phyloP scores from a whole-genome alignment of 306 rosid genomes.

The Lathyrus tuberosus region DNA sequence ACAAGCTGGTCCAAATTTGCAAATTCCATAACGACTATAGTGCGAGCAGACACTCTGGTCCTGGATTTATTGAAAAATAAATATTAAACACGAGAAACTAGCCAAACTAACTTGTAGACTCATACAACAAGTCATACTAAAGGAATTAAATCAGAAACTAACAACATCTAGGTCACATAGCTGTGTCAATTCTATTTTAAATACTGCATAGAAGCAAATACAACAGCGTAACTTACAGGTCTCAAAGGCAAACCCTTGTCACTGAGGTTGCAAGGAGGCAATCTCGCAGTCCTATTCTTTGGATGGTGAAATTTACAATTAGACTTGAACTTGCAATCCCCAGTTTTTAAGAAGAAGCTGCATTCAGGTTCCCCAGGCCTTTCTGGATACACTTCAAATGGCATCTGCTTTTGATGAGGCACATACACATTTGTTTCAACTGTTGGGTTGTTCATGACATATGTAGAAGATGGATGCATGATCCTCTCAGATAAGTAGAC shows the following conservation, averaged over 20 bases:
- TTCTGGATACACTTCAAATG: conserved; percentile 72
- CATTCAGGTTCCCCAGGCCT: conserved; percentile 96
- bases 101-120: conserved; percentile 1
- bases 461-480: conserved; percentile 64
- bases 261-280: conserved; percentile 60
- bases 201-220: conserved; percentile 3
- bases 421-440: conserved; percentile 57
- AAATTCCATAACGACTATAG: conserved; percentile 87
- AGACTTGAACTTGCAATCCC: conserved; percentile 81
- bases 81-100: conserved; percentile 20
- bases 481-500: conserved; percentile 66
- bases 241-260: conserved; percentile 95
- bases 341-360: conserved; percentile 83
- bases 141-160: not conserved
- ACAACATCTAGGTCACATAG: not conserved
- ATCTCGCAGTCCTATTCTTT: conserved; percentile 53
- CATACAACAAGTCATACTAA: conserved; percentile 19
- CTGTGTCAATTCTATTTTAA: not conserved
- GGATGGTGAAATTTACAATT: conserved; percentile 96
- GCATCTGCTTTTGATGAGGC: conserved; percentile 57
- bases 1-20: conserved; percentile 94
- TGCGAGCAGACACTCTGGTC: conserved; percentile 74
- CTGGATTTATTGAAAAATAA: conserved; percentile 51
- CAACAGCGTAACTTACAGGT: conserved; percentile 67
- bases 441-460: conserved; percentile 56